Base-by-base conservation (phyloP, 1,139 yeast species). In the Debaryomyces subglobosus region DNA sequence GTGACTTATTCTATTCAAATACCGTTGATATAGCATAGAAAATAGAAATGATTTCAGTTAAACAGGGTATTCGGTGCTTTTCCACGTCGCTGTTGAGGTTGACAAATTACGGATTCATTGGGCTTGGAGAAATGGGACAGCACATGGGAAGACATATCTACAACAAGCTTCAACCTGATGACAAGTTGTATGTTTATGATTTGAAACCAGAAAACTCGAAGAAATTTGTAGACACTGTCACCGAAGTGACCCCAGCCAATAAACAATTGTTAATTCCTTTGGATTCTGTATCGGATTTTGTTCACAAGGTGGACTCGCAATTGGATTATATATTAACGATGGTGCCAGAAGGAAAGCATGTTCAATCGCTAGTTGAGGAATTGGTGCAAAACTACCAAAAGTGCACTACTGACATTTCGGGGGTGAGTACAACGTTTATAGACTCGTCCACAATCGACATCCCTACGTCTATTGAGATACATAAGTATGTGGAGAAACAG, bases 261-360 rank as follows among this genome's bases (percentile, higher is more conserved):
- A 55, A 58, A 16, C 47, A 51, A 3, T 51, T 53, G 42, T 49
- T 74, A 46, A 45, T 39, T n/a, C 48, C 64, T 12, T 63, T 74
- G 45, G 39, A 58, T 10, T 38, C 61, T 10, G 52, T 74, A 24
- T 48, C 58, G 5, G 64, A 64, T 5, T 72, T 73, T 49, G 76
- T 70, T 9, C 66, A 63, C 12, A 68, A 67, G 5, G 79, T 75
- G 9, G 78, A 73, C 33, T 49, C 58, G 12, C 74, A 65, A 30
- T 67, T 77, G 61, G 79, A 74, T 54, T 74, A 56, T 48, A 67
- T 81, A 35, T 59, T 80, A 36, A 78, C 85, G 18, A 81, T 81
- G 85, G 81, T 82, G 6, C 86, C 86, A 1, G 85, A 79, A 57
- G 84, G 85, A 2, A 67, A 68, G 54, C 86, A 82, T 52, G 86